These are phyloP conservation scores for Pichia cabralensis DNA, from an alignment of 805 yeast genomes.

Conservation along the genomic window DNA sequence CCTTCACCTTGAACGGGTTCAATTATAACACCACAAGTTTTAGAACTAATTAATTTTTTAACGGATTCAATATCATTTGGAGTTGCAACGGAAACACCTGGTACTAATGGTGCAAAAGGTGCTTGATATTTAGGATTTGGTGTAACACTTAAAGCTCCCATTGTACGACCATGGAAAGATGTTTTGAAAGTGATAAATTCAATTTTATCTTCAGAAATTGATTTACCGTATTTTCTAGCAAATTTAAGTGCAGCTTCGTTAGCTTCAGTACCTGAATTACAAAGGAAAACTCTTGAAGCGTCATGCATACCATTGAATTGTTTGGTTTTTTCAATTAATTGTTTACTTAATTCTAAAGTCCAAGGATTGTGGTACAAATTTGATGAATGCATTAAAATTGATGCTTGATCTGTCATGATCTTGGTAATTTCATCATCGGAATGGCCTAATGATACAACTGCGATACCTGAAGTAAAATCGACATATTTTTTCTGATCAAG, in stretches of 20 bases:
- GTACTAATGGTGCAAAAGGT: conserved; percentile 88
- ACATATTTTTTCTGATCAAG: conserved; percentile 66
- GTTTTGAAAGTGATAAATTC: conserved; percentile 82
- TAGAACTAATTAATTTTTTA: conserved; percentile 42
- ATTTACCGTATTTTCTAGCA: conserved; percentile 70
- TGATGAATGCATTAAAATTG: conserved; percentile 69
- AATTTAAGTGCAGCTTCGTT: conserved; percentile 44
- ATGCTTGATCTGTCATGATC: conserved; percentile 63
- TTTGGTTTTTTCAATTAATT: conserved; percentile 59
- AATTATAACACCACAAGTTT: conserved; percentile 83
- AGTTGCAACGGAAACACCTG: conserved; percentile 68
- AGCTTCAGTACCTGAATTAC: conserved; percentile 43
- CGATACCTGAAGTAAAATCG: conserved; percentile 94
- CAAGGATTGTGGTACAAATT: conserved; percentile 79
- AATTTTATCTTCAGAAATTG: conserved; percentile 41
- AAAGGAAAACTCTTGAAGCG: conserved; percentile 63
- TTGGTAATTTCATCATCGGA: conserved; percentile 64
- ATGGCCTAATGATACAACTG: conserved; percentile 94
- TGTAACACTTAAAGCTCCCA: conserved; percentile 90
- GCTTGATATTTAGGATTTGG: conserved; percentile 87
- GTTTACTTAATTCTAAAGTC: conserved; percentile 69
- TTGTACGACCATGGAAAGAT: conserved; percentile 91
- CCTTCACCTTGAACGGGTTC: conserved; percentile 99
- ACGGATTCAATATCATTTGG: conserved; percentile 54
- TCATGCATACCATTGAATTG: conserved; percentile 69